Base-by-base conservation (phyloP, 768 basidiomycete species). In the Rubroboletus satanas region DNA sequence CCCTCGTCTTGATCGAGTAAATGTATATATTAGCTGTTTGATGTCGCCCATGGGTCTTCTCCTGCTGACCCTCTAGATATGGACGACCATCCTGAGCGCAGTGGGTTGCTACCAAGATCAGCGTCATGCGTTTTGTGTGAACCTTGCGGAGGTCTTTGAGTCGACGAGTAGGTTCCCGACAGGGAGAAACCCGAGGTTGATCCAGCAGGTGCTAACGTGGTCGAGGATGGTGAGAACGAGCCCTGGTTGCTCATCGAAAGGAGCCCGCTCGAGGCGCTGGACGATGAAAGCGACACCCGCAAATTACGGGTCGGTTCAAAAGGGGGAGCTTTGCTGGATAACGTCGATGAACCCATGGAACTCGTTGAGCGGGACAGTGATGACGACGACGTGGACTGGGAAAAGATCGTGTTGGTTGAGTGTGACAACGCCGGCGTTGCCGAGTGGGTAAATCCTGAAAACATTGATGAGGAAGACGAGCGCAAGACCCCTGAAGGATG, bases 261-360 rank as follows among this genome's bases (percentile, higher is more conserved):
- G 21, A 52, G 23, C 7, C 60, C 33, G 0, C 57, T 56, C 11
- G 70, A 56, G 3, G 65, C 28, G 11, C 45, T 31, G 1, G 70
- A 49, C 6, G 62, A 59, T 5, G 68, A 60, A 31, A 66, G 59
- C 23, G 69, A 66, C 10, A 58, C 43, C 18, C 66, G 61, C 37
- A 70, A 46, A 26, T 52, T 60, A n/a, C 66, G 66, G 3, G 67
- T 72, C 2, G 81, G 82, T 60, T 83, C 82, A 51, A 83, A 84
- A 15, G 81, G 77, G 4, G 76, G 73, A 2, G 82, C 83, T 37
- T 75, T 78, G 54, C 78, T 77, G 10, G 82, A 83, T n/a, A 83
- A 63, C 12, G 69, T 77, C 8, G 79, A 79, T 3, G 70, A 61
- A 10, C 66, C 44, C 2, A 61, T 52, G 1, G 71, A 66, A 36